Conservation (phyloP, 148 eudicot species). For the Silene conica region DNA sequence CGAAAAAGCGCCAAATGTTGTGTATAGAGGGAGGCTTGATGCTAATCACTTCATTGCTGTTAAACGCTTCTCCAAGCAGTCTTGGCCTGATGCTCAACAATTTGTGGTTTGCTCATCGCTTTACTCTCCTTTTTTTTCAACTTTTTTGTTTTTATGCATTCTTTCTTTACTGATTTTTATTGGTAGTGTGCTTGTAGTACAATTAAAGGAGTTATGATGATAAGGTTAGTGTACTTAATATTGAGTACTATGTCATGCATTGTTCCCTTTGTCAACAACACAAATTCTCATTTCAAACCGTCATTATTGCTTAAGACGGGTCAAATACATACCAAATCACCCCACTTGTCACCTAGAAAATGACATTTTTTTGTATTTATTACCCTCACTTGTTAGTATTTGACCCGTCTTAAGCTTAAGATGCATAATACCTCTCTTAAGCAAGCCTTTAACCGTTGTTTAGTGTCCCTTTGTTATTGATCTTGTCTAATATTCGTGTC, state of each 20-base stretch:
- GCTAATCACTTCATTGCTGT: slow-evolving; percentile 42
- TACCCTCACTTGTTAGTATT: too few relatives aligned
- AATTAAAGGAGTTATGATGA: neutral
- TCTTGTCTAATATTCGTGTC: neutral
- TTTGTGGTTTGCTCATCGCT: slow-evolving; percentile 31
- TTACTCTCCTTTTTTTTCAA: neutral
- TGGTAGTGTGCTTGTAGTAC: neutral
- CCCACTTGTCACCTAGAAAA: too few relatives aligned
- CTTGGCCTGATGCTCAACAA: slow-evolving; percentile 62
- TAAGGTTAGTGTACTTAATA: neutral
- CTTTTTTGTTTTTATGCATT: neutral
- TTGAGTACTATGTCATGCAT: neutral
- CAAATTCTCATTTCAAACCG: too few relatives aligned
- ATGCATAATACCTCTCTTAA: too few relatives aligned
- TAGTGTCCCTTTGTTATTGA: neutral
- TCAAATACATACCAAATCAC: too few relatives aligned
- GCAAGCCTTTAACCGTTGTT: neutral
- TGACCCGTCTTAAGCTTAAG: too few relatives aligned
- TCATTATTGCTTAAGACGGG: too few relatives aligned
- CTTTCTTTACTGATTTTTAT: neutral
- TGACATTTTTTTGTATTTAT: too few relatives aligned
- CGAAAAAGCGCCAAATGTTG: slow-evolving; percentile 55
- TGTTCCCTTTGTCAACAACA: neutral
- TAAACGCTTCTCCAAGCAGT: slow-evolving; percentile 51
- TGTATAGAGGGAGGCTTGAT: slow-evolving; percentile 48